Percentiles rank a stretch among this genome's conserved stretches.
Conservation (phyloP, 768 basidiomycete species). For the Lentinula raphanica region DNA sequence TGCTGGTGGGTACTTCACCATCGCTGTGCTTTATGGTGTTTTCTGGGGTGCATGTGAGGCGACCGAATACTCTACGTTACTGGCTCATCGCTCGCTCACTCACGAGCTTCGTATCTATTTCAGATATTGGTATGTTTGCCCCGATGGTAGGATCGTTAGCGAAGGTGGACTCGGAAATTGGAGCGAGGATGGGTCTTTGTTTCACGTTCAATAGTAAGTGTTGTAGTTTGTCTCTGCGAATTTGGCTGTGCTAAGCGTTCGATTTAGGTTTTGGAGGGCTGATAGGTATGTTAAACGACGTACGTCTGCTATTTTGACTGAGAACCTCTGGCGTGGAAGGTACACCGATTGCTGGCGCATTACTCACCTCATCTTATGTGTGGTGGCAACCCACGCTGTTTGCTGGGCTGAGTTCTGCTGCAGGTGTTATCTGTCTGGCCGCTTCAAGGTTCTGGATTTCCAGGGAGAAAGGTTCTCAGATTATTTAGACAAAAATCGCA, state of each 20-base stretch:
- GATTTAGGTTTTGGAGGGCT: slow-evolving; percentile 2
- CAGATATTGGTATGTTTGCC: slow-evolving; percentile 2
- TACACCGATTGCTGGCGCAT: slow-evolving; percentile 7
- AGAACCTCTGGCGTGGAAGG: neutral
- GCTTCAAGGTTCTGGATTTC: slow-evolving; percentile 6
- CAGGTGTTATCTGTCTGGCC: neutral
- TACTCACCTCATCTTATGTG: neutral
- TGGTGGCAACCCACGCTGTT: slow-evolving; percentile 5
- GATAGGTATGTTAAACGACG: slow-evolving; percentile 2
- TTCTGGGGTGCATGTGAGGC: slow-evolving; percentile 36
- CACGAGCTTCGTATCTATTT: too few relatives aligned
- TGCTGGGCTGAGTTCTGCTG: neutral
- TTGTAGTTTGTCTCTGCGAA: neutral
- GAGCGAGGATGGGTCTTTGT: slow-evolving; percentile 3
- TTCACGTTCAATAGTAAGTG: slow-evolving; percentile 1
- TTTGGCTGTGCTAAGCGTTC: neutral
- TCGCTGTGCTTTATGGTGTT: slow-evolving; percentile 42
- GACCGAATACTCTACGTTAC: neutral
- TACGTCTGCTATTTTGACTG: neutral
- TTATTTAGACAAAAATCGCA: neutral
- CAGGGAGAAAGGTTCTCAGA: neutral
- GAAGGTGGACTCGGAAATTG: slow-evolving; percentile 4
- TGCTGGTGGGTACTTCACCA: slow-evolving; percentile 27
- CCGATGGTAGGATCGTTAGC: slow-evolving; percentile 6
- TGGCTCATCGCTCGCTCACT: neutral